Evolutionary conservation across 495 filamentous ascomycete genomes (phyloP).

Genomic region (Letharia lupina): DNA sequence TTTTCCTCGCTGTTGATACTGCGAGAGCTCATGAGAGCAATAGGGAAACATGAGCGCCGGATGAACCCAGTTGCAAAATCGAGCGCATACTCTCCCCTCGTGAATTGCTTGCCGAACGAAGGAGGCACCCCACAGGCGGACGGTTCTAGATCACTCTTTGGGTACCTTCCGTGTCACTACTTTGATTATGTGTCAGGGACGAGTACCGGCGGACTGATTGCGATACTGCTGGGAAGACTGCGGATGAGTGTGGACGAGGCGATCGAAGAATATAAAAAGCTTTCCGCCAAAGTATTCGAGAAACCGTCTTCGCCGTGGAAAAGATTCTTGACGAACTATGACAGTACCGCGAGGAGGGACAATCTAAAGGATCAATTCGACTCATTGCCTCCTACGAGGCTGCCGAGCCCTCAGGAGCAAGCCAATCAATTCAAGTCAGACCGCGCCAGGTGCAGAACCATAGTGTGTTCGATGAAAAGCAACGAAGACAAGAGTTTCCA

Average conservation of each 20-base stretch:
- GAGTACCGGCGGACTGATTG: conserved; percentile 21
- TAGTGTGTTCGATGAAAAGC: conserved; percentile 6
- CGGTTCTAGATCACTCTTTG: not conserved
- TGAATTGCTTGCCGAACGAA: not conserved
- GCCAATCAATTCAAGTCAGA: conserved; percentile 11
- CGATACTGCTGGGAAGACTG: conserved; percentile 24
- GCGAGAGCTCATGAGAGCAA: conserved; percentile 7
- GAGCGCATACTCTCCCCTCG: conserved; percentile 9
- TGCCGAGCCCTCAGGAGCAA: not conserved
- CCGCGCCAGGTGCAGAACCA: conserved; percentile 1
- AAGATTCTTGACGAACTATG: not conserved
- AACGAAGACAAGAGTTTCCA: not conserved
- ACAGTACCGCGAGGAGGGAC: not conserved
- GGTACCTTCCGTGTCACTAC: conserved; percentile 21
- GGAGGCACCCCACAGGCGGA: not conserved
- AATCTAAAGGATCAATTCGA: not conserved
- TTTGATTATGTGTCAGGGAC: conserved; percentile 20
- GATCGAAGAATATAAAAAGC: conserved; percentile 37
- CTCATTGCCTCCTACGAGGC: not conserved
- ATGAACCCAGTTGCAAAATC: not conserved
- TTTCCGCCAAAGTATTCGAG: conserved; percentile 26
- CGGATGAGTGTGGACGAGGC: conserved; percentile 31
- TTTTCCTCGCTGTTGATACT: conserved; percentile 14
- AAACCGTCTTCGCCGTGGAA: not conserved
- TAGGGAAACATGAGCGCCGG: not conserved